These are phyloP conservation scores for Purshia tridentata DNA, from an alignment of 306 rosid species.

Conservation along the genomic window DNA sequence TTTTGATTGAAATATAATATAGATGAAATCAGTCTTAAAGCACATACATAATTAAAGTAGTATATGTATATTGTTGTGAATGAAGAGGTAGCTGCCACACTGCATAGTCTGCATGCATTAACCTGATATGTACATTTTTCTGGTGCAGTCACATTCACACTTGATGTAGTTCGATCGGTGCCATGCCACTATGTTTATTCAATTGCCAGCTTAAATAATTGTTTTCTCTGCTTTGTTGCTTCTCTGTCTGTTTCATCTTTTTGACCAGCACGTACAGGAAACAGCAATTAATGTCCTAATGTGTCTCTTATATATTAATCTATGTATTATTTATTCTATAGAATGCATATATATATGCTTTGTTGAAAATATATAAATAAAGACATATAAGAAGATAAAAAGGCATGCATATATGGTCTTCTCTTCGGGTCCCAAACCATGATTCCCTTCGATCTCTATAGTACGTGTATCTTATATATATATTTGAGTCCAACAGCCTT, in stretches of 20 bases:
- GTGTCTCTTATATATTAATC: conserved; percentile 16
- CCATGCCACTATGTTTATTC: not conserved
- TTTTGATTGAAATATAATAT: not conserved
- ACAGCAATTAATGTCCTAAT: conserved; percentile 32
- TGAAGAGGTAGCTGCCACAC: not conserved
- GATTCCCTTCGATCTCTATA: conserved; percentile 22
- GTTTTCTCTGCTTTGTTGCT: conserved; percentile 33
- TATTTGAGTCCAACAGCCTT: conserved; percentile 34
- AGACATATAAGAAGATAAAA: conserved; percentile 16
- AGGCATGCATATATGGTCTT: conserved; percentile 17
- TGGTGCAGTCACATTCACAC: conserved; percentile 14
- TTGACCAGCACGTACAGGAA: conserved; percentile 32
- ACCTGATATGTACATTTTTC: not conserved
- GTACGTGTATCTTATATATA: too few relatives aligned
- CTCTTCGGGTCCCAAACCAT: conserved; percentile 47
- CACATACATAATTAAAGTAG: too few relatives aligned
- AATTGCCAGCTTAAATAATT: conserved; percentile 23
- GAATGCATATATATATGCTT: too few relatives aligned
- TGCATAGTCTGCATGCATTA: not conserved
- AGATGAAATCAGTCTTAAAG: too few relatives aligned
- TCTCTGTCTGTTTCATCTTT: conserved; percentile 26
- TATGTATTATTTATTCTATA: not conserved
- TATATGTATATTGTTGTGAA: too few relatives aligned
- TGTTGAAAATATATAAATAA: too few relatives aligned
- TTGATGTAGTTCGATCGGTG: conserved; percentile 16